These are phyloP conservation scores for Coemansia sp. DNA, from an alignment of 192 early-diverging fungal species.

Conservation along the genomic window DNA sequence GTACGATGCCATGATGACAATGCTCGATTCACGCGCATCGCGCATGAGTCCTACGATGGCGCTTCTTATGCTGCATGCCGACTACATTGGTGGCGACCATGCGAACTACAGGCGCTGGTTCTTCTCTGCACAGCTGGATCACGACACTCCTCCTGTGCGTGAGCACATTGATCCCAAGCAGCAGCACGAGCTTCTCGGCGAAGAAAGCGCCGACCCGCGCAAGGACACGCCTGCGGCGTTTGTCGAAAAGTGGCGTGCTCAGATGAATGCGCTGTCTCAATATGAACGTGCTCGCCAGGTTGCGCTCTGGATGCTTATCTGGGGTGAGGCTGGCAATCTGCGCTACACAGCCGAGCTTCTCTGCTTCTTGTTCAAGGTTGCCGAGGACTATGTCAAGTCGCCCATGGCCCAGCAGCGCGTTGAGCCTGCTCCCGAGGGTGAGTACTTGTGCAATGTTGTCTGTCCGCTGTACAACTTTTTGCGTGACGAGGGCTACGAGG, in stretches of 20 bases:
- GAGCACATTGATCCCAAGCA: slow-evolving; percentile 56
- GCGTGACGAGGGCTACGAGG: slow-evolving; percentile 74
- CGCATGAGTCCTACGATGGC: slow-evolving; percentile 72
- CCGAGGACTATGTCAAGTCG: slow-evolving; percentile 58
- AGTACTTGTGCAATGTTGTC: slow-evolving; percentile 68
- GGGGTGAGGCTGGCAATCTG: slow-evolving; percentile 78
- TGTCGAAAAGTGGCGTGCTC: slow-evolving; percentile 67
- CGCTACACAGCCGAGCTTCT: slow-evolving; percentile 74
- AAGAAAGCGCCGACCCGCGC: slow-evolving; percentile 34
- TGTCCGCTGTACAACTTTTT: slow-evolving; percentile 74
- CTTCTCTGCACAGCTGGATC: slow-evolving; percentile 72
- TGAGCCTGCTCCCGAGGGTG: slow-evolving; percentile 63
- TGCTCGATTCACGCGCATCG: slow-evolving; percentile 78
- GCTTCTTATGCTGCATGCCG: slow-evolving; percentile 71
- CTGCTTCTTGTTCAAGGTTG: slow-evolving; percentile 79
- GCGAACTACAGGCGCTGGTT: slow-evolving; percentile 86
- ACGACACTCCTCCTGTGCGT: slow-evolving; percentile 56
- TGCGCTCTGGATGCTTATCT: slow-evolving; percentile 73
- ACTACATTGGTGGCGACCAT: slow-evolving; percentile 78
- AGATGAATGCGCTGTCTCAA: slow-evolving; percentile 73
- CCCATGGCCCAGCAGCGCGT: slow-evolving; percentile 56
- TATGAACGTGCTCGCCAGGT: slow-evolving; percentile 70
- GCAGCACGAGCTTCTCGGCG: slow-evolving; percentile 51
- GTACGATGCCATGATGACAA: slow-evolving; percentile 74
- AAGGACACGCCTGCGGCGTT: slow-evolving; percentile 55